phyloP scores from a whole-genome alignment of 2,329 filamentous ascomycete genomes.

The Annulohypoxylon truncatum region DNA sequence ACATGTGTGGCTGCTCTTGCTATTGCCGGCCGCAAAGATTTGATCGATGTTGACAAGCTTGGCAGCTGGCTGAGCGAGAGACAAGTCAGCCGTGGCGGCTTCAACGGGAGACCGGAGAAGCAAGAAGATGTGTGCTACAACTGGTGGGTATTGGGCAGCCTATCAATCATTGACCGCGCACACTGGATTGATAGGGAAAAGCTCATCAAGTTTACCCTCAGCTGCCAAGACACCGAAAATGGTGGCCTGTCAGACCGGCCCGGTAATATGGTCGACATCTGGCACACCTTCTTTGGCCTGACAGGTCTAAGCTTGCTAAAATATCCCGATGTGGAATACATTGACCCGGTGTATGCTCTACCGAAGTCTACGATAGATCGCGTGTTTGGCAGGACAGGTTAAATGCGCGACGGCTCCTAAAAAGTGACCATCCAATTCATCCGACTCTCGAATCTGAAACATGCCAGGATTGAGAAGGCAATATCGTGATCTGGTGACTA shows the following conservation, averaged over 20 bases:
- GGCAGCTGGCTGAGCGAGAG: constrained; percentile 93
- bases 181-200: constrained; percentile 94
- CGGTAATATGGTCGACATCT: constrained; percentile 96
- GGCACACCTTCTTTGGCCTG: constrained; percentile 91
- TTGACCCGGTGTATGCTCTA: constrained; percentile 91
- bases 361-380: constrained; percentile 74
- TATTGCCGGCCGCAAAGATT: constrained; percentile 83
- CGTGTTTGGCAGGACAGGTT: constrained; percentile 60
- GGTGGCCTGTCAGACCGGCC: constrained; percentile 92
- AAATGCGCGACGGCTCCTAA: constrained; percentile 18
- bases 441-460: neutral
- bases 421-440: neutral
- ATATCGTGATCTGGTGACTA: neutral
- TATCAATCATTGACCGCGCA: constrained; percentile 86
- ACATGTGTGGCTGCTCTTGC: constrained; percentile 89
- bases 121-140: constrained; percentile 97
- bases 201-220: constrained; percentile 83
- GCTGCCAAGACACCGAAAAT: constrained; percentile 84
- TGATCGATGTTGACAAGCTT: constrained; percentile 84
- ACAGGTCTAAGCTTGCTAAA: constrained; percentile 87
- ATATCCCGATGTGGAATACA: constrained; percentile 78
- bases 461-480: neutral
- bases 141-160: constrained; percentile 96
- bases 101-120: constrained; percentile 97
- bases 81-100: constrained; percentile 85